A percentile compares a stretch with the other conserved stretches of the same genome.
Conservation (phyloP, 495 filamentous ascomycete species). For the Neohortaea acidophila region DNA sequence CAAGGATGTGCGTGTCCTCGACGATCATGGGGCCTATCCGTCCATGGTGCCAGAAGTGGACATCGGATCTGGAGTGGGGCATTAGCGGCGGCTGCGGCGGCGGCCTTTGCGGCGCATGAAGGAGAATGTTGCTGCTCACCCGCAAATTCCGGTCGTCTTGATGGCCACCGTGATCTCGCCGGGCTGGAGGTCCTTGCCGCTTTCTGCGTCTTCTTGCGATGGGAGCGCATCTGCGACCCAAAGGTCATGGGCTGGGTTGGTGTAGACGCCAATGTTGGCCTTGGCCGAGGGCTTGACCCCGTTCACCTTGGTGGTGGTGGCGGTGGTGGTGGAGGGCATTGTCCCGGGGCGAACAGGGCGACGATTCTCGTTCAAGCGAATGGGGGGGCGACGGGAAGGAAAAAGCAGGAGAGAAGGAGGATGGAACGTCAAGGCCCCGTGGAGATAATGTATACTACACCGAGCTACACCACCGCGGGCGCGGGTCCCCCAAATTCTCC, state of each 20-base stretch:
- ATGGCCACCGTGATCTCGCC: slow-evolving; percentile 76
- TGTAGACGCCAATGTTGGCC: slow-evolving; percentile 88
- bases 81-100: background rate
- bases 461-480: no score
- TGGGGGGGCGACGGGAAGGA: background rate
- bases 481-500: no score
- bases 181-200: slow-evolving; percentile 50
- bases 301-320: slow-evolving; percentile 17
- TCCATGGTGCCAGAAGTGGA: slow-evolving; percentile 91
- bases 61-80: slow-evolving; percentile 50
- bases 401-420: background rate
- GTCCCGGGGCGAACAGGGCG: slow-evolving; percentile 8
- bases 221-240: slow-evolving; percentile 74
- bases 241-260: slow-evolving; percentile 78
- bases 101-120: slow-evolving; percentile 15
- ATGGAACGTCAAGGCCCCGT: background rate
- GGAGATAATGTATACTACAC: no score
- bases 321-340: slow-evolving; percentile 13
- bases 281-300: slow-evolving; percentile 34
- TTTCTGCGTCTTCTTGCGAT: slow-evolving; percentile 56
- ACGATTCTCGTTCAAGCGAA: background rate
- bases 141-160: slow-evolving; percentile 87
- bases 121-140: slow-evolving; percentile 35
- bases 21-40: slow-evolving; percentile 94
- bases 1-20: slow-evolving; percentile 68